phyloP scores from a whole-genome alignment of 2,329 filamentous ascomycete genomes.

The Trichophyton verrucosum region DNA sequence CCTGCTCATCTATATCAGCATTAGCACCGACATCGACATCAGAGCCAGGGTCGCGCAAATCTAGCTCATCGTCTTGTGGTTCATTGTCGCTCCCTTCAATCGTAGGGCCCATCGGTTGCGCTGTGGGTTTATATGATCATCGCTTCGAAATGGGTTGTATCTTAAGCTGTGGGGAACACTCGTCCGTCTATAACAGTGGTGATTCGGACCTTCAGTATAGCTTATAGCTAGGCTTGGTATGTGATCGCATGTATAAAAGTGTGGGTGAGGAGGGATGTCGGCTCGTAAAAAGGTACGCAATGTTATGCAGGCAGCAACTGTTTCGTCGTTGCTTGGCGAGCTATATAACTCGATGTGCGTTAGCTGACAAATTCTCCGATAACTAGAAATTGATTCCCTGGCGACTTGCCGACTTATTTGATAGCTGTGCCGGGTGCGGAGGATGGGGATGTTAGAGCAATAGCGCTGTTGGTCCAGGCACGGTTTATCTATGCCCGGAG shows the following conservation, averaged over 20 bases:
- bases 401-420: neutral
- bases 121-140: slow-evolving; percentile 39
- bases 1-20: slow-evolving; percentile 6
- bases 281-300: no score
- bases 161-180: neutral
- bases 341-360: neutral
- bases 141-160: slow-evolving; percentile 28
- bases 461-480: neutral
- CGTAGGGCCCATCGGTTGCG: slow-evolving; percentile 57
- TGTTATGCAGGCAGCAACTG: neutral
- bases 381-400: neutral
- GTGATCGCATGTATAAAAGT: neutral
- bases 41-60: slow-evolving; percentile 28
- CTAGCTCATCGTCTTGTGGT: slow-evolving; percentile 43
- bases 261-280: neutral
- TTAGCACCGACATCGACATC: slow-evolving; percentile 1
- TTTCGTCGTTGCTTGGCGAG: neutral
- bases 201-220: no score
- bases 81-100: slow-evolving; percentile 50
- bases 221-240: neutral
- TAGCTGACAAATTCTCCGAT: neutral
- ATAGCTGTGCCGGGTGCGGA: neutral
- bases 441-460: neutral
- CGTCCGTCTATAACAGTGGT: no score
- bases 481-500: neutral